These are phyloP conservation scores for Selenicereus undatus DNA, from an alignment of 148 eudicot species.

Conservation along the genomic window DNA sequence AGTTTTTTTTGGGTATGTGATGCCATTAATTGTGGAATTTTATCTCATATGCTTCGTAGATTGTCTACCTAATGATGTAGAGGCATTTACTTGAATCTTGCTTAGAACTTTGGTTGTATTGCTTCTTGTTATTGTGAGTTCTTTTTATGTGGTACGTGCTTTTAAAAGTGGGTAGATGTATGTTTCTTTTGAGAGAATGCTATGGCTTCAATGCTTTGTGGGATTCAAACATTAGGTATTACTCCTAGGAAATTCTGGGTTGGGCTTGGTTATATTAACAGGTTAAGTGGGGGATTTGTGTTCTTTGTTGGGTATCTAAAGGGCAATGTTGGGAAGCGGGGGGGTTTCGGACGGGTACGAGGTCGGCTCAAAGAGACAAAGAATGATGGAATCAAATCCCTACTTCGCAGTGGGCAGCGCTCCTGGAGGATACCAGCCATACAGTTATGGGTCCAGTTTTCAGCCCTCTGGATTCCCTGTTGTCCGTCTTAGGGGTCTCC, in stretches of 20 bases:
- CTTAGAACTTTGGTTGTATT: background rate
- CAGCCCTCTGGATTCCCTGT: conserved; percentile 60
- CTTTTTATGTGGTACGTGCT: background rate
- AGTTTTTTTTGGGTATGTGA: background rate
- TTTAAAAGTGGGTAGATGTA: conserved; percentile 8
- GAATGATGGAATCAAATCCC: conserved; percentile 95
- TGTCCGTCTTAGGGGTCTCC: conserved; percentile 83
- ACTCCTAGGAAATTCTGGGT: conserved; percentile 43
- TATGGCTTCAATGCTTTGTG: background rate
- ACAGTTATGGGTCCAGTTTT: conserved; percentile 43
- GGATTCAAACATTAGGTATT: conserved; percentile 21
- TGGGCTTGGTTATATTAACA: conserved; percentile 90
- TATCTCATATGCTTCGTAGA: background rate
- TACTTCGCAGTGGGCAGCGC: conserved; percentile 89
- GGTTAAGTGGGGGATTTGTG: conserved; percentile 80
- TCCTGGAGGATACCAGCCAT: conserved; percentile 43
- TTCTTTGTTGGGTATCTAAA: conserved; percentile 58
- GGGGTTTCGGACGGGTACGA: conserved; percentile 94
- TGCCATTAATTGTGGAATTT: background rate
- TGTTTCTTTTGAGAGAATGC: background rate
- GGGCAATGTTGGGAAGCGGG: conserved; percentile 98
- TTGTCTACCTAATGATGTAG: background rate
- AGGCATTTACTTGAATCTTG: too few relatives aligned
- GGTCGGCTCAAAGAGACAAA: conserved; percentile 98
- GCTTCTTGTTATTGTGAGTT: background rate